Conservation (phyloP, 202 grass and related monocot species). For the Carex arenaria region DNA sequence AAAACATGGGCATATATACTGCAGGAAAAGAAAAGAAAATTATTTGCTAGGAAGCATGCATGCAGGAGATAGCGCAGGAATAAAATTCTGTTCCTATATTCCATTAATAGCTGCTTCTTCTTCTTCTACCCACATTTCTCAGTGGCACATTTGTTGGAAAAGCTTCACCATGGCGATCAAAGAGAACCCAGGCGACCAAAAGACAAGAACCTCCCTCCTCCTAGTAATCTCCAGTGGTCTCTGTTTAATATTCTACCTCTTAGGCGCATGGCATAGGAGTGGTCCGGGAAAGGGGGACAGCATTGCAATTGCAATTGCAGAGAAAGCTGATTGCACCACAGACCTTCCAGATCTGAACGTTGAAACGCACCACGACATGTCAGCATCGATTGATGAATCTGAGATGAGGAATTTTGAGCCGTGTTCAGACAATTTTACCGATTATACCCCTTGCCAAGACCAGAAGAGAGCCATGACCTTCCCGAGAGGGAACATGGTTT, state of each 20-base stretch:
- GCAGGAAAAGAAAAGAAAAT: not conserved
- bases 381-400: not conserved
- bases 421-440: conserved; percentile 41
- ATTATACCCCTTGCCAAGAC: conserved; percentile 82
- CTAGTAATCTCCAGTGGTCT: conserved; percentile 46
- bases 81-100: not conserved
- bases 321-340: not conserved
- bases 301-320: conserved; percentile 49
- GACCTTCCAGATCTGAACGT: conserved; percentile 28
- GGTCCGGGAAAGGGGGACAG: conserved; percentile 56
- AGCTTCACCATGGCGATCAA: conserved; percentile 42
- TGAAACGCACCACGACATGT: conserved; percentile 38
- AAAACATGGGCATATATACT: not conserved
- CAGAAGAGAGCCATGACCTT: conserved; percentile 73
- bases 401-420: conserved; percentile 26
- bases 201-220: conserved; percentile 42
- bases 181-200: conserved; percentile 36
- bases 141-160: not conserved
- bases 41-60: not conserved
- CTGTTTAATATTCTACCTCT: conserved; percentile 73
- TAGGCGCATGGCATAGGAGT: conserved; percentile 63
- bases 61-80: not conserved
- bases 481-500: conserved; percentile 66
- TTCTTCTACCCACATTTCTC: not conserved
- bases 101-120: conserved; percentile 15